These are phyloP conservation scores for Marasmius fiardii DNA, from an alignment of 1,284 basidiomycete species.

Conservation along the genomic window DNA sequence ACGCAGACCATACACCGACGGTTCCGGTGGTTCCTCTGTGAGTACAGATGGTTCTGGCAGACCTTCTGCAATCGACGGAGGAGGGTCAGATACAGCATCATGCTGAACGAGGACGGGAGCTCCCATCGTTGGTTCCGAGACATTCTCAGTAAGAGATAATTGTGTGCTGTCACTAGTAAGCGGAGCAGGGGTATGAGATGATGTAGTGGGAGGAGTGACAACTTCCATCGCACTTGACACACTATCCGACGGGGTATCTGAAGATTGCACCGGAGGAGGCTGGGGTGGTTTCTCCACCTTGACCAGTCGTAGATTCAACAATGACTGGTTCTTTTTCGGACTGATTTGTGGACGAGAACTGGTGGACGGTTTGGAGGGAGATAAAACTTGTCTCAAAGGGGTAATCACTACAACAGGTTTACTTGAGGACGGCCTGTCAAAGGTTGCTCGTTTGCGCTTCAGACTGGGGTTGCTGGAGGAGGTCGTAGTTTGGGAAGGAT, in stretches of 20 bases:
- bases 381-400: background rate
- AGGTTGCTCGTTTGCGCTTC: conserved; percentile 32
- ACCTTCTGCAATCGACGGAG: background rate
- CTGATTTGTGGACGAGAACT: background rate
- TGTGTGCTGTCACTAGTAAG: background rate
- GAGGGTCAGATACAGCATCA: background rate
- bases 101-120: background rate
- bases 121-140: background rate
- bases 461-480: conserved; percentile 19
- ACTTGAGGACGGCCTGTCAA: background rate
- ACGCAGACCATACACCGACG: conserved; percentile 29
- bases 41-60: background rate
- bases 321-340: background rate
- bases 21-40: conserved; percentile 8
- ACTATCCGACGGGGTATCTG: background rate
- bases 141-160: background rate
- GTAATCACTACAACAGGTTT: background rate
- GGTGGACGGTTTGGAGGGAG: background rate
- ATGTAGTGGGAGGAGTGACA: no score
- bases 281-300: background rate
- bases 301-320: background rate
- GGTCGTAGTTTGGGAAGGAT: background rate
- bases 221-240: no score
- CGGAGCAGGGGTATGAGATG: no score
- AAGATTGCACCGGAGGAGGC: background rate